A percentile compares a stretch with the other conserved stretches of the same genome.
phyloP scores from a whole-genome alignment of 2,329 filamentous ascomycete genomes.

The Aspergillus fumigatiaffinis region DNA sequence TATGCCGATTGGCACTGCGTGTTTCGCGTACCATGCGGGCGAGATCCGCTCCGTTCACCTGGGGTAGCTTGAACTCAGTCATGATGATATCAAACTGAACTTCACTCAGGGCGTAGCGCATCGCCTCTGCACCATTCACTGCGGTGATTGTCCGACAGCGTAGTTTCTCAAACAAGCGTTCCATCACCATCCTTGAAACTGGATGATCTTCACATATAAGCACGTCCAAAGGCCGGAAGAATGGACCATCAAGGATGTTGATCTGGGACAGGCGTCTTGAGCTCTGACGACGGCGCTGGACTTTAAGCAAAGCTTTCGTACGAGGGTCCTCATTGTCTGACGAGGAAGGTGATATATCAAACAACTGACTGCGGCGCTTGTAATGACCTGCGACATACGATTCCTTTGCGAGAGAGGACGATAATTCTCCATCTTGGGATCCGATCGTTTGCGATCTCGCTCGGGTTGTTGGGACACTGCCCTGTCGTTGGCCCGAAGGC shows the following conservation, averaged over 20 bases:
- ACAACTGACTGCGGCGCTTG: constrained; percentile 88
- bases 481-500: constrained; percentile 59
- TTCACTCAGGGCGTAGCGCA: constrained; percentile 90
- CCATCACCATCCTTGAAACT: constrained; percentile 97
- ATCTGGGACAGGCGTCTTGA: constrained; percentile 92
- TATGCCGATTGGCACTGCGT: constrained; percentile 89
- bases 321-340: constrained; percentile 96
- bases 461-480: constrained; percentile 61
- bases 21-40: constrained; percentile 97
- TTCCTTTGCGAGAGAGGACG: constrained; percentile 58
- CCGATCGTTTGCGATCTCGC: constrained; percentile 88
- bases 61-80: constrained; percentile 92
- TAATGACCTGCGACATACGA: constrained; percentile 66
- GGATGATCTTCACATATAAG: constrained; percentile 97
- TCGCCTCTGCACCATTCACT: constrained; percentile 82
- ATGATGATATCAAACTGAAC: constrained; percentile 99
- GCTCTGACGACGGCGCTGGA: constrained; percentile 90
- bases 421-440: constrained; percentile 83
- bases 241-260: constrained; percentile 74
- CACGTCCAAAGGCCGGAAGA: constrained; percentile 87
- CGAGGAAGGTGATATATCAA: constrained; percentile 94
- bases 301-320: constrained; percentile 82
- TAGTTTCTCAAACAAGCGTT: constrained; percentile 90
- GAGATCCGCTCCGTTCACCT: constrained; percentile 92
- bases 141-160: constrained; percentile 92